A percentile compares a stretch with the other conserved stretches of the same genome.
phyloP scores from a whole-genome alignment of 805 yeast species.

The Ogataea ramenticola region DNA sequence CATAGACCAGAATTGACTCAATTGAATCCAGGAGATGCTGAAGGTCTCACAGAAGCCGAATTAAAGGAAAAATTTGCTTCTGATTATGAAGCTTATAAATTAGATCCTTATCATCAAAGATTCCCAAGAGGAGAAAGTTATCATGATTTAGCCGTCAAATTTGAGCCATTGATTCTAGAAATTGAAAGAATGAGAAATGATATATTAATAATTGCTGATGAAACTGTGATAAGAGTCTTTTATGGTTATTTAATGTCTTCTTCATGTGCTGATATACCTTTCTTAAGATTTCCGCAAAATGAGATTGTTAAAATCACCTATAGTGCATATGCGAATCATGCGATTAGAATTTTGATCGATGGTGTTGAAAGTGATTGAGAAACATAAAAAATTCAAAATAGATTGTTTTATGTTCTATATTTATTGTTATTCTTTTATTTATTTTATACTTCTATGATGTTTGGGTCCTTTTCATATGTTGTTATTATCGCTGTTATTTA shows the following conservation, averaged over 20 bases:
- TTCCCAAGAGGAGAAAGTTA: constrained; percentile 91
- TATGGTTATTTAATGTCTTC: constrained; percentile 95
- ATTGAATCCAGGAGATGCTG: constrained; percentile 83
- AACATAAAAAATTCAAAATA: background rate
- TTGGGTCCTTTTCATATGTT: no score
- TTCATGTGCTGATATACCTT: constrained; percentile 80
- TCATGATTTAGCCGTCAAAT: constrained; percentile 90
- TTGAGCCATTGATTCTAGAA: constrained; percentile 89
- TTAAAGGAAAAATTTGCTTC: constrained; percentile 54
- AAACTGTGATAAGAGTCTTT: constrained; percentile 77
- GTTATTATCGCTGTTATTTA: no score
- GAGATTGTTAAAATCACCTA: constrained; percentile 84
- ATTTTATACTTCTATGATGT: no score
- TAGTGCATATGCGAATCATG: constrained; percentile 75
- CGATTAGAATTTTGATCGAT: constrained; percentile 40
- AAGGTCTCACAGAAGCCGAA: constrained; percentile 56
- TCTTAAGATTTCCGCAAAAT: constrained; percentile 66
- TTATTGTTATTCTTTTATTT: no score
- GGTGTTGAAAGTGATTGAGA: constrained; percentile 13
- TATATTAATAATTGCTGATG: constrained; percentile 87
- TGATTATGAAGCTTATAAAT: constrained; percentile 56
- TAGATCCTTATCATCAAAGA: constrained; percentile 90
- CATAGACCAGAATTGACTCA: constrained; percentile 83
- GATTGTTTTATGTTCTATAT: no score
- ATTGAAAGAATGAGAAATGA: constrained; percentile 90